A percentile compares a stretch with the other conserved stretches of the same genome.
These are phyloP conservation scores for Colletotrichum simmondsii DNA, from an alignment of 2,329 filamentous ascomycete species.

Conservation along the genomic window DNA sequence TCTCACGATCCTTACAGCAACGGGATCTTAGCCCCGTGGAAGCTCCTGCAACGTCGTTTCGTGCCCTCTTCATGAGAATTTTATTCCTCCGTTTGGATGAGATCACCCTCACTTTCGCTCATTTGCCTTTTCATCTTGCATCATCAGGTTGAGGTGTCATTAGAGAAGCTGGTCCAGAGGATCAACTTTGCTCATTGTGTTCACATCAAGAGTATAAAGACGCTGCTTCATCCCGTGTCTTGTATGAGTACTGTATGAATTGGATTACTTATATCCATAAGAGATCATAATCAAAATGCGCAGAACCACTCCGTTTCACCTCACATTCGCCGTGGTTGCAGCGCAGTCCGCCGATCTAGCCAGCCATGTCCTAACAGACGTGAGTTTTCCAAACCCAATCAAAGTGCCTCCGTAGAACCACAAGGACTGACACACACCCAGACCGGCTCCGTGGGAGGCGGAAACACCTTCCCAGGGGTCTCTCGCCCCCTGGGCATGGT, in stretches of 20 bases:
- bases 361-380: constrained; percentile 48
- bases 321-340: constrained; percentile 9
- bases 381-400: constrained; percentile 36
- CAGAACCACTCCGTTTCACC: constrained; percentile 3
- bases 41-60: constrained; percentile 25
- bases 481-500: constrained; percentile 59
- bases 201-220: not conserved
- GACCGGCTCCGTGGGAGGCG: constrained; percentile 57
- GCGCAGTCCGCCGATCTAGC: constrained; percentile 40
- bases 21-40: constrained; percentile 15
- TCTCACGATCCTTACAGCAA: constrained; percentile 4
- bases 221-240: not conserved
- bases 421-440: constrained; percentile 37
- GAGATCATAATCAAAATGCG: not conserved
- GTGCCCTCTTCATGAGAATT: not conserved
- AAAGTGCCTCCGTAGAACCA: not conserved
- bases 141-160: not conserved
- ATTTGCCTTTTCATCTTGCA: not conserved
- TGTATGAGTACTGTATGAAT: not conserved
- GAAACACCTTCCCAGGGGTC: constrained; percentile 63
- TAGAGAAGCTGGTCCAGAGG: not conserved
- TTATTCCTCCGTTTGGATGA: not conserved
- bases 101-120: not conserved
- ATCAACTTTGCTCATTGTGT: not conserved
- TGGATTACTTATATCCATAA: not conserved